Evolutionary conservation across 768 basidiomycete species (phyloP).

Genomic region (Chalciporus piperatus): DNA sequence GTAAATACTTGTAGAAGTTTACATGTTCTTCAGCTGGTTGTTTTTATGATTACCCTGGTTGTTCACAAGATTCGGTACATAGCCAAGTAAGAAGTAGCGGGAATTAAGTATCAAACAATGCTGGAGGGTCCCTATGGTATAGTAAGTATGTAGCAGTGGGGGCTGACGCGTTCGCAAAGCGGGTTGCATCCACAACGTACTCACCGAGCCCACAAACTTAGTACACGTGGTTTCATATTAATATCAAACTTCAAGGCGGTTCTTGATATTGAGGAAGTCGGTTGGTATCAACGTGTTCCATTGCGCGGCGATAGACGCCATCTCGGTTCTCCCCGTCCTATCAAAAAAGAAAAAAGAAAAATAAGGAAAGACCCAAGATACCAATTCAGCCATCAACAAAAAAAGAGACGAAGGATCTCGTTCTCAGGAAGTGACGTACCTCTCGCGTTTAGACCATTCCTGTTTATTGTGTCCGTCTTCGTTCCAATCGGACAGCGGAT

Average conservation of each 20-base stretch:
- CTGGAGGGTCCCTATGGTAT: too few relatives aligned
- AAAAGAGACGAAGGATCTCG: slow-evolving; percentile 2
- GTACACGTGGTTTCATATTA: slow-evolving; percentile 10
- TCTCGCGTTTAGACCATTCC: slow-evolving; percentile 61
- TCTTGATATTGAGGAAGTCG: slow-evolving; percentile 56
- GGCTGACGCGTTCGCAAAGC: not conserved
- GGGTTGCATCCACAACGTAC: not conserved
- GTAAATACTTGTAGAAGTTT: slow-evolving; percentile 25
- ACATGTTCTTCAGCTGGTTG: not conserved
- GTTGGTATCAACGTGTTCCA: slow-evolving; percentile 50
- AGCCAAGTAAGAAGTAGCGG: slow-evolving; percentile 5
- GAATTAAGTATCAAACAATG: too few relatives aligned
- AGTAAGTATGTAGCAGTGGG: not conserved
- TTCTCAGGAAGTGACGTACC: slow-evolving; percentile 35
- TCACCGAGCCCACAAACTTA: slow-evolving; percentile 10
- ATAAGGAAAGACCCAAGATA: not conserved
- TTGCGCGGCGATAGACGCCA: slow-evolving; percentile 43
- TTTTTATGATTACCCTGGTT: not conserved
- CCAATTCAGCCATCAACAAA: slow-evolving; percentile 9
- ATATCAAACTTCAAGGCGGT: slow-evolving; percentile 50
- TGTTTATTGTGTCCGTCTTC: slow-evolving; percentile 46
- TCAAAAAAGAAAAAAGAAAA: slow-evolving; percentile 4
- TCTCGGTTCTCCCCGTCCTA: slow-evolving; percentile 58
- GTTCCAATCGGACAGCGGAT: slow-evolving; percentile 48
- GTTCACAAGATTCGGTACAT: slow-evolving; percentile 5